Conservation (phyloP, 805 yeast species). For the Saturnispora sanitii region DNA sequence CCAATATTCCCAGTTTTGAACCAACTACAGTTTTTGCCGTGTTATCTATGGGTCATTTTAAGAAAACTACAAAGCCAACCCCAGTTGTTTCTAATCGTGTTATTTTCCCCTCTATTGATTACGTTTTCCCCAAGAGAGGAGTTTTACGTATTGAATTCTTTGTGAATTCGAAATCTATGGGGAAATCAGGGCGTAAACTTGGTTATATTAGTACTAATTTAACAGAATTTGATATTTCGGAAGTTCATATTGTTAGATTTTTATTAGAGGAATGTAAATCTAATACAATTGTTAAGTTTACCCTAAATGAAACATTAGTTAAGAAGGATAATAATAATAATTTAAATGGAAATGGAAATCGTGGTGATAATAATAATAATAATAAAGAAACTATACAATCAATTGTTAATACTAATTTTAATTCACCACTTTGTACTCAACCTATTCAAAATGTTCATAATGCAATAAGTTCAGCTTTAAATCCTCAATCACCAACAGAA, state of each 20-base stretch:
- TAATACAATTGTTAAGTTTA: conserved; percentile 62
- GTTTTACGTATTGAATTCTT: conserved; percentile 22
- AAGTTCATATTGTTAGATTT: conserved; percentile 49
- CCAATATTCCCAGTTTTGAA: conserved; percentile 5
- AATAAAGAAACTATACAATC: no score
- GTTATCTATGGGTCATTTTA: background rate
- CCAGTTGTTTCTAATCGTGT: conserved; percentile 37
- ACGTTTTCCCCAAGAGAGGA: conserved; percentile 29
- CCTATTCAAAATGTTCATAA: no score
- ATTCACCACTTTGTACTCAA: no score
- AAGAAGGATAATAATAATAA: no score
- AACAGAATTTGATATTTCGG: conserved; percentile 59
- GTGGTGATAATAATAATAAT: no score
- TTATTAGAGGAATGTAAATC: conserved; percentile 70
- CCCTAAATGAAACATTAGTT: no score
- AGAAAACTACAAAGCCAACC: conserved; percentile 29
- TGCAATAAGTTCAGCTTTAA: background rate
- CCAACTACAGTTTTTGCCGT: background rate
- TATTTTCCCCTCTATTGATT: no score
- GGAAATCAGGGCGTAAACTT: conserved; percentile 37
- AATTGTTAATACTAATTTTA: no score
- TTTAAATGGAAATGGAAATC: no score
- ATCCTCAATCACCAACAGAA: background rate
- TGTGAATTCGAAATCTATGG: conserved; percentile 22
- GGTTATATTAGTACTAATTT: conserved; percentile 64